These are phyloP conservation scores for Thielaviopsis punctulata DNA, from an alignment of 2,329 filamentous ascomycete genomes.

Conservation along the genomic window DNA sequence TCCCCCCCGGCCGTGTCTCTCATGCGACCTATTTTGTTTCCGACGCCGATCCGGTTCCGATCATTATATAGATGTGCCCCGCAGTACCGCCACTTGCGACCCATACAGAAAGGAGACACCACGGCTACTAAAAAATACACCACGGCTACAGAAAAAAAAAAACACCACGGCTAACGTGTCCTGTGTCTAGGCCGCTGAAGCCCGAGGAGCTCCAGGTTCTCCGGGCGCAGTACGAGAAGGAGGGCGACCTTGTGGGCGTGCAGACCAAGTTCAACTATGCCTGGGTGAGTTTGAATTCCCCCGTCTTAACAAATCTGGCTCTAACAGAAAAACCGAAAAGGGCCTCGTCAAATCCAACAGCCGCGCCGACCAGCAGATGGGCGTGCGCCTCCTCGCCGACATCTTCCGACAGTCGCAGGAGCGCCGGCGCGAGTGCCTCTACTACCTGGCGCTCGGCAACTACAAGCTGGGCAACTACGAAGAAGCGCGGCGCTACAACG, in stretches of 20 bases:
- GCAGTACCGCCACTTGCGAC: too few species aligned
- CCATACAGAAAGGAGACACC: too few species aligned
- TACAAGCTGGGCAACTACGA: slow-evolving; percentile 97
- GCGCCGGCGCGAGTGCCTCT: slow-evolving; percentile 89
- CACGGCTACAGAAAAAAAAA: too few species aligned
- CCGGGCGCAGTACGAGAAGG: slow-evolving; percentile 87
- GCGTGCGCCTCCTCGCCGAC: slow-evolving; percentile 81
- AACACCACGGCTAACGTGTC: too few species aligned
- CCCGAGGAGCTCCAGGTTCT: slow-evolving; percentile 84
- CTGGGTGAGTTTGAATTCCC: slow-evolving; percentile 45
- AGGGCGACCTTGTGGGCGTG: slow-evolving; percentile 88
- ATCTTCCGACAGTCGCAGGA: slow-evolving; percentile 92
- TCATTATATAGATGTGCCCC: not conserved
- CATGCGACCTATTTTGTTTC: not conserved
- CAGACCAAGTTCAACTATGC: slow-evolving; percentile 99
- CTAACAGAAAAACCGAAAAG: slow-evolving; percentile 25
- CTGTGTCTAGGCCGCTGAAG: slow-evolving; percentile 84
- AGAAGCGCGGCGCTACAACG: slow-evolving; percentile 88
- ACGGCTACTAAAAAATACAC: too few species aligned
- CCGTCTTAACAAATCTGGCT: slow-evolving; percentile 1
- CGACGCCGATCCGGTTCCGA: not conserved
- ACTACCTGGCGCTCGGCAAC: slow-evolving; percentile 92
- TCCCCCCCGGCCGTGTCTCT: too few species aligned
- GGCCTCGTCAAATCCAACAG: slow-evolving; percentile 85
- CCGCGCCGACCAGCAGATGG: slow-evolving; percentile 79